phyloP scores from a whole-genome alignment of 345 rosid species.

The rapeseed (Brassica napus) region DNA sequence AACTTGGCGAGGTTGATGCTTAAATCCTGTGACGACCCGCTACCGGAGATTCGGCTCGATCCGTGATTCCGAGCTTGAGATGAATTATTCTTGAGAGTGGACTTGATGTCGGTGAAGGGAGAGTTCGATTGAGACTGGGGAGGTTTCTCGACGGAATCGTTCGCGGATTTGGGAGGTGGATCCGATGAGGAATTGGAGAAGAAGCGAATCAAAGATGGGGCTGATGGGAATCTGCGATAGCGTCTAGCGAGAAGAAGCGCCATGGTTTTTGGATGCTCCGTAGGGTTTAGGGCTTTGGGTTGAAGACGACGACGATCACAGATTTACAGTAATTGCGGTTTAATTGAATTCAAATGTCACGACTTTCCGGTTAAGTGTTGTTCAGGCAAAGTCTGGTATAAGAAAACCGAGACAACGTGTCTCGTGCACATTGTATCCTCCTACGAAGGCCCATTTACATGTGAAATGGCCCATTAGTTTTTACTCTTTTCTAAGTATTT shows the following conservation, averaged over 20 bases:
- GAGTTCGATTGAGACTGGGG: conserved; percentile 26
- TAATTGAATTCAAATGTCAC: conserved; percentile 1
- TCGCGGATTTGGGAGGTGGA: conserved; percentile 23
- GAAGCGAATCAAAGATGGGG: conserved; percentile 45
- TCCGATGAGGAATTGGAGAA: conserved; percentile 51
- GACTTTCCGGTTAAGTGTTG: conserved; percentile 5
- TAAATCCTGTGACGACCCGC: conserved; percentile 40
- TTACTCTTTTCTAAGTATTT: neutral
- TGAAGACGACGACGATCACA: conserved; percentile 8
- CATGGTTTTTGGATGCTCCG: conserved; percentile 38
- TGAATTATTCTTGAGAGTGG: conserved; percentile 47
- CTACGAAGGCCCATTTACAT: neutral
- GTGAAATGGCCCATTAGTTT: conserved; percentile 8
- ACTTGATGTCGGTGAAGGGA: conserved; percentile 47
- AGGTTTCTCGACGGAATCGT: conserved; percentile 10
- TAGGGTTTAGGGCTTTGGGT: conserved; percentile 30
- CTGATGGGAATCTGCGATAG: conserved; percentile 38
- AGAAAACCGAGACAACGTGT: neutral
- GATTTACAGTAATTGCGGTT: conserved; percentile 6
- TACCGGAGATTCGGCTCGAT: neutral
- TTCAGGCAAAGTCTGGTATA: neutral
- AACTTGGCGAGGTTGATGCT: conserved; percentile 56
- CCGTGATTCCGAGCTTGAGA: conserved; percentile 16
- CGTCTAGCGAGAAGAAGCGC: conserved; percentile 52
- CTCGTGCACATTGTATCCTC: neutral